Evolutionary conservation across 345 rosid species (phyloP), one percentile per base, ranked within the genome.

Genomic region (Arabidopsis arenosa): DNA sequence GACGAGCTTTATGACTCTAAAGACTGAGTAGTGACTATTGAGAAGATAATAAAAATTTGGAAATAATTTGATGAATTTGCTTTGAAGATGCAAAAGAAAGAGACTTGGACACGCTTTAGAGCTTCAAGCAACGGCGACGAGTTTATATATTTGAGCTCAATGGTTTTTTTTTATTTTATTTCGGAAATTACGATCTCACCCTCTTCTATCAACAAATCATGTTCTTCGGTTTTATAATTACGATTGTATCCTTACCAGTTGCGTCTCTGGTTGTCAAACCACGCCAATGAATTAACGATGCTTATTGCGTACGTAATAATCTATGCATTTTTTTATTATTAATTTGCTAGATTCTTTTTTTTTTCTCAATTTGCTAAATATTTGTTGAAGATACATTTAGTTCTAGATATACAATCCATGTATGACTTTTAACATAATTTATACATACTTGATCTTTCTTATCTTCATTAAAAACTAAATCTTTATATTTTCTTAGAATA

Each of bases 101-200:
- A 71, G 54, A 51, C 64, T 78, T 70, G 9, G 23, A 70, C 52
- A 70, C 72, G 72, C 3, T 64, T 77, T 18, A 37, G 10, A 56
- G 66, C 15, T 63, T 4, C 1, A 77, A 44, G 72, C 80, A 77
- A 77, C 76, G 72, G 72, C 80, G 80, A 77, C 72, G 72, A 32
- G 76, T 70, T 77, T 70, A 77, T 77, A 77, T 45, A 63, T 55
- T 54, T 1, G 58, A 63, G 76, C 70, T 55, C 45, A 32, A 45
- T 8, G 36, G 37, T 54, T 56, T 18, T 45, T 67, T 49, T 18
- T 4, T 12, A 26, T 11, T 7, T 12, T 3, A 3, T 30, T 15
- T 0, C 0, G 5, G 43, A 23, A 70, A 37, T 64, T 66, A 77
- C 80, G 33, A 77, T 48, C 47, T 6, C 2, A 6, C 37, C 80